Evolutionary conservation across 164 flowering plant species (phyloP).

Genomic region (Piper longum): DNA sequence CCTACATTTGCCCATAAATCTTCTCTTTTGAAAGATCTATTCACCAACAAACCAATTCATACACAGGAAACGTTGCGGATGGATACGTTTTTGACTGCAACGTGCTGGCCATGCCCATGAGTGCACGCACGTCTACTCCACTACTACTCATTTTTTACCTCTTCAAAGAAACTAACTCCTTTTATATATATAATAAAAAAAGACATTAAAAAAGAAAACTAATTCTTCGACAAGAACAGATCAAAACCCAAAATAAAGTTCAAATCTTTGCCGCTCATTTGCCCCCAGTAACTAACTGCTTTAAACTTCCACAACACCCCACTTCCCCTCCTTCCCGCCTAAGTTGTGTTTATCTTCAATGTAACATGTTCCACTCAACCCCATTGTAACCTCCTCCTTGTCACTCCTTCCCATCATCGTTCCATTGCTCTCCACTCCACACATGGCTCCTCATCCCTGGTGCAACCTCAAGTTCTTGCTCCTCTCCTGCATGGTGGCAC

Average conservation of each 20-base stretch:
- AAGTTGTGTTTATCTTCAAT: not conserved
- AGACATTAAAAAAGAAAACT: too few species aligned
- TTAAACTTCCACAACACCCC: not conserved
- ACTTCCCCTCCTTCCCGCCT: not conserved
- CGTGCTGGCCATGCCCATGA: too few species aligned
- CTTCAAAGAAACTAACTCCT: too few species aligned
- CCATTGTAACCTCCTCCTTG: not conserved
- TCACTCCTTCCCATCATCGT: not conserved
- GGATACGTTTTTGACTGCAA: too few species aligned
- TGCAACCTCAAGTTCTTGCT: not conserved
- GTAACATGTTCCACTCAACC: not conserved
- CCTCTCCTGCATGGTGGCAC: not conserved
- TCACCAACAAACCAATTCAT: too few species aligned
- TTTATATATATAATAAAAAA: too few species aligned
- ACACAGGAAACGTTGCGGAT: too few species aligned
- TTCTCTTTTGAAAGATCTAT: too few species aligned
- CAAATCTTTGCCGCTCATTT: not conserved
- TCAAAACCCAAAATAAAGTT: not conserved
- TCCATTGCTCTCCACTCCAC: not conserved
- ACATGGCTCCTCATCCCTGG: constrained; percentile 3
- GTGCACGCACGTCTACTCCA: too few species aligned
- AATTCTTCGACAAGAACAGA: not conserved
- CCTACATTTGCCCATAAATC: too few species aligned
- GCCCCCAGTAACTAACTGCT: not conserved
- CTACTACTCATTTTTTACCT: too few species aligned